phyloP scores from a whole-genome alignment of 2,329 filamentous ascomycete genomes.

The Bipolaris bicolor region DNA sequence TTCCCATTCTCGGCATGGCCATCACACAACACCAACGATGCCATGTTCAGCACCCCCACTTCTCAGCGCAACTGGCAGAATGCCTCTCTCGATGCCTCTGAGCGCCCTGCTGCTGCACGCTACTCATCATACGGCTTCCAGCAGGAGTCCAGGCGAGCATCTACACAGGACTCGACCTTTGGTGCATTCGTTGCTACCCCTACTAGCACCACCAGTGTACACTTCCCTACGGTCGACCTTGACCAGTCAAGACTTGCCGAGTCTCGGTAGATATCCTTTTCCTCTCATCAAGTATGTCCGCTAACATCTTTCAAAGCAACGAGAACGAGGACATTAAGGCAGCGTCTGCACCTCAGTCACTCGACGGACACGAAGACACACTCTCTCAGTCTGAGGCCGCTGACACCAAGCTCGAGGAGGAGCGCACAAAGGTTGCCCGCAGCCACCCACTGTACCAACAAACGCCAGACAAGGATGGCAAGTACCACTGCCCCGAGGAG shows the following conservation, averaged over 20 bases:
- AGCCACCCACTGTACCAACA: conserved; percentile 74
- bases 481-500: conserved; percentile 93
- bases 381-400: conserved; percentile 37
- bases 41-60: conserved; percentile 31
- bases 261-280: background rate
- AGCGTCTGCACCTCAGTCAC: conserved; percentile 31
- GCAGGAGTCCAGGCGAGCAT: conserved; percentile 31
- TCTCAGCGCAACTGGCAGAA: conserved; percentile 33
- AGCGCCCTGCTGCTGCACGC: conserved; percentile 30
- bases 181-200: conserved; percentile 42
- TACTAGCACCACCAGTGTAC: conserved; percentile 36
- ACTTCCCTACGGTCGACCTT: conserved; percentile 32
- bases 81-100: conserved; percentile 27
- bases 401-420: conserved; percentile 45
- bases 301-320: background rate
- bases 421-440: conserved; percentile 49
- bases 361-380: conserved; percentile 39
- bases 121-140: conserved; percentile 38
- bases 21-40: conserved; percentile 24
- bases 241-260: conserved; percentile 28
- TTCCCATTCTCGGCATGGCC: conserved; percentile 39
- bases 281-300: background rate
- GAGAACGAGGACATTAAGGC: conserved; percentile 38
- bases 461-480: conserved; percentile 70
- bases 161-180: conserved; percentile 33